Evolutionary conservation across 371 early-diverging fungal genomes (phyloP), one percentile per base, ranked within the genome.

Genomic region (Mortierella sp.): DNA sequence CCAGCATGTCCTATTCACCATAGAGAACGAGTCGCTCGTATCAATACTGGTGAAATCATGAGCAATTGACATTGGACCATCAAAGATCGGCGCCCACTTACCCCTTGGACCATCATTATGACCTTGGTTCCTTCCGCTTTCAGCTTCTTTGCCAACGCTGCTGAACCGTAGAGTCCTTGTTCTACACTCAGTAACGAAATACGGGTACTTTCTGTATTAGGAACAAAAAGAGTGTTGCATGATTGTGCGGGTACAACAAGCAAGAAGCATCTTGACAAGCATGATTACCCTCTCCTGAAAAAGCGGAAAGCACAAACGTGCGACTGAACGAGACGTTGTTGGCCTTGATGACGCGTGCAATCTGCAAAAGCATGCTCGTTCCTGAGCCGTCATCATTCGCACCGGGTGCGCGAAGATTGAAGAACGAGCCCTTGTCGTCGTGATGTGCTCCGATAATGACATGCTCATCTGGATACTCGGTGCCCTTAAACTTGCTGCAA

Each of bases 391-490:
- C 73, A 46, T 78, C 80, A n/a, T 80, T 62, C 2, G 79, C 80
- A 21, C 81, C 81, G 2, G 81, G 81, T 7, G 81, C 81, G 16
- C 81, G 76, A 8, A 62, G 62, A 49, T 65, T 63, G 51, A 73
- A 62, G 53, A 66, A 61, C 5, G 77, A 71, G 31, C 78, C 78
- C 10, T 79, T 77, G 25, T 59, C 56, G 48, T 81, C 81, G 44
- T 78, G 67, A 65, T 81, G 81, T 0, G 81, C 81, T 17, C 79
- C 79, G 49, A 81, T 49, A 39, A 81, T 73, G 55, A 79, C 76
- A 45, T 63, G 68, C 56, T 81, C 79, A 25, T 71, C 54, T 2
- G 81, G 76, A 41, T 58, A 40, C 34, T 76, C 67, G 19, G 79
- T 79, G 22, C 81, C 81, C 41, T 56, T 62, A 55, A 80, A 70